Base-by-base conservation (phyloP, 371 early-diverging fungal genomes). In the Apophysomyces sp. region DNA sequence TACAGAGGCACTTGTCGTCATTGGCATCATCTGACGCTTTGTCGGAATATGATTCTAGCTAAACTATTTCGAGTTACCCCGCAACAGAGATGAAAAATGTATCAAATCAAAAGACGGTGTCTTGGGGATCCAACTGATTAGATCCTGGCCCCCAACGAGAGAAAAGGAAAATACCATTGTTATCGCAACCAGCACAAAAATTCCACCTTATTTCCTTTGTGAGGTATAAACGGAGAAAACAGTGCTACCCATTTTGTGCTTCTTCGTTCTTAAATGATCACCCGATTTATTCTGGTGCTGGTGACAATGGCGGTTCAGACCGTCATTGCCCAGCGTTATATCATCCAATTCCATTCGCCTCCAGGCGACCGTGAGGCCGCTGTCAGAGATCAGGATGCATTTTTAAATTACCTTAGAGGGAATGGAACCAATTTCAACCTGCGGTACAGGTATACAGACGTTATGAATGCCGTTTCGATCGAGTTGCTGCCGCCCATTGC, bases 371-470 rank as follows among this genome's bases (percentile, higher is more conserved):
- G 26, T 15, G 54, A 53, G 79, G 83, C 88, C 37, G 63, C 83
- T 13, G 73, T 78, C 55, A 83, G 79, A 69, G 89, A 87, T 32
- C 75, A 78, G 29, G 61, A 55, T 9, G 86, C n/a, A 7, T 63
- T 63, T 40, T 15, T 63, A 13, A 16, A 36, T 16, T 58, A 57
- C 36, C 30, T 63, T 5, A n/a, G 39, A 31, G 27, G 16, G 6
- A 55, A 57, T 21, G 4, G 53, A 13, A 21, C 57, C 9, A 13
- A 29, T 13, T 51, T 63, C 29, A 49, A 41, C 11, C 29, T 63
- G 12, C 52, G 63, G 11, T 63, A 63, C 31, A 63, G 57, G 26
- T 63, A 63, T 26, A 29, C 63, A 2, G 32, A 58, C 21, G 40
- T 58, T n/a, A 53, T 63, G 16, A 63, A 63, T 15, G 63, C 57